Evolutionary conservation across 495 filamentous ascomycete genomes (phyloP), one percentile per base, ranked within the genome.

Genomic region (Rhizodiscina lignyota): DNA sequence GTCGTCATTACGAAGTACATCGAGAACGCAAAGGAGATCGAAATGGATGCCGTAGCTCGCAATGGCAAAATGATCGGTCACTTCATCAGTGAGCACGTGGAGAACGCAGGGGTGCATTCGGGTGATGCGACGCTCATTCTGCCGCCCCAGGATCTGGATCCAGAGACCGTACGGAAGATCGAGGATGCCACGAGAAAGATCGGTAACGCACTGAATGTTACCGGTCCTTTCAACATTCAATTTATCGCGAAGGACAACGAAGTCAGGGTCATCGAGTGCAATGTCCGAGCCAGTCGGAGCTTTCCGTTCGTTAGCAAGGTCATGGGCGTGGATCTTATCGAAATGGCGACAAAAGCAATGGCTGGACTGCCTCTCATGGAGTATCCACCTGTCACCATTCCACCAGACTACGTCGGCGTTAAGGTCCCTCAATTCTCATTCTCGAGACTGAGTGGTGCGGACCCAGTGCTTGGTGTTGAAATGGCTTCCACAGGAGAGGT

Each of bases 1-100:
- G 89, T 96, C n/a, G 89, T 96, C 18, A 94, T 97, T 50, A 94
- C 81, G 37, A 94, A 97, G 63, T 97, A 94, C 58, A 96, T 97
- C 40, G 89, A 94, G 58, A 83, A 83, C 41, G 86, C 86, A 15
- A 80, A 92, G 65, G 89, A 97, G 59, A 94, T 97, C 34, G 89
- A 97, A 48, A 85, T 94, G 60, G 89, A 97, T 47, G 89, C 81
- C 47, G 89, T 97, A 17, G 87, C 81, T 31, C 81, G 78, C 28
- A 67, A 76, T 42, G 87, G 87, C 41, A 74, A 74, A 34, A 77
- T 96, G 61, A 74, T 94, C 42, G 60, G 91, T 30, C 89, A 96
- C 50, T 92, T 92, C 47, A 76, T 97, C 46, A 93, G 83, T 26
- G 89, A 97, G 60, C 89, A 97, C 55, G 77, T 97, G 26, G 89